Evolutionary conservation across 2,329 filamentous ascomycete genomes (phyloP), one percentile per base, ranked within the genome.

Genomic region (Aschersonia sp.): DNA sequence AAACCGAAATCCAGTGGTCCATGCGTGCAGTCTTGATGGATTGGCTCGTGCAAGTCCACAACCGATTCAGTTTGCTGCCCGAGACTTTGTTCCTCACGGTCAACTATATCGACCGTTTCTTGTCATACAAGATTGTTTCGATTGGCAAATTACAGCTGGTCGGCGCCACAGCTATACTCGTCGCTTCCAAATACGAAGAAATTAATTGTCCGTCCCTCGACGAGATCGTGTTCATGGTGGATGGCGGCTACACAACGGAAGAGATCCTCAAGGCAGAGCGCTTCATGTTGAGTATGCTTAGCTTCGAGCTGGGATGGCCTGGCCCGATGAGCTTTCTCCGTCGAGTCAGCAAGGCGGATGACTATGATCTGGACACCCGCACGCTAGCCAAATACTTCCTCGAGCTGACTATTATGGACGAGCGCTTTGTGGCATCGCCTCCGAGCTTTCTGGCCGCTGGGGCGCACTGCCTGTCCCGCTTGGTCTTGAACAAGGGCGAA

Each of bases 171-270:
- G 92, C 92, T 30, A 84, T 98, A 55, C 89, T 97, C 58, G 83
- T 98, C 51, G 92, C 92, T 10, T 86, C 92, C 56, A 98, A 98
- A 68, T 98, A 95, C 61, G 92, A 98, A 66, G 92, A 98, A 69
- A 95, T 98, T 70, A 94, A 95, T 66, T 95, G 89, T 64, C 92
- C 89, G 30, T 95, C 90, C 1, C 81, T 98, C 29, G 78, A 84
- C 51, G 92, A 98, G 70, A 94, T 98, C 58, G 85, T 95, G 50
- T 97, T 90, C 71, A 97, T 98, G 90, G 92, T 98, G 41, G 92
- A 98, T 61, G 78, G 81, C 42, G 88, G 87, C 48, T 98, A 95
- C 67, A 84, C 77, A 4, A 75, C 78, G 12, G 89, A 95, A 49
- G 92, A 97, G 68, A 90, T 98, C 49, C 76, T 97, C 54, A 95